Percentiles rank a stretch among this genome's conserved stretches.
phyloP scores from a whole-genome alignment of 306 rosid species.

The Rosa lucieae region DNA sequence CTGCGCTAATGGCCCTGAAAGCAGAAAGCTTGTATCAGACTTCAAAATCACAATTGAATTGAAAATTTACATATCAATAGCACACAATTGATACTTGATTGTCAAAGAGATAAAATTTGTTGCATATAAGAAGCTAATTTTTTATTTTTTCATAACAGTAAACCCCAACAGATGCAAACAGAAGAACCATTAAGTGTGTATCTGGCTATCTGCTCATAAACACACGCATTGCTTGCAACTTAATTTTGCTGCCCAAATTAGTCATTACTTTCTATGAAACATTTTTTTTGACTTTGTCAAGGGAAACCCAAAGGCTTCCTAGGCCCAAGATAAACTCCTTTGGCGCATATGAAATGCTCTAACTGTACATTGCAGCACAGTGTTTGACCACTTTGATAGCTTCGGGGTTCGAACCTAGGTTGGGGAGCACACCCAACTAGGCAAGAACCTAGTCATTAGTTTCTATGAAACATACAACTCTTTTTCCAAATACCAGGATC shows the following conservation, averaged over 20 bases:
- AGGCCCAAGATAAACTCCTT: no score
- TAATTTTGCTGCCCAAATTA: conserved; percentile 4
- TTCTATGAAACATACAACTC: not conserved
- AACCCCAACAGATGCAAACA: conserved; percentile 15
- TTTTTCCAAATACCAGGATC: not conserved
- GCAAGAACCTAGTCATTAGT: not conserved
- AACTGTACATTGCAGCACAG: no score
- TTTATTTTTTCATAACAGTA: conserved; percentile 17
- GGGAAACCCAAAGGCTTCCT: no score
- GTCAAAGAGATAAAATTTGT: conserved; percentile 15
- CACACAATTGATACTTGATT: not conserved
- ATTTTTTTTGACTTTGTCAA: no score
- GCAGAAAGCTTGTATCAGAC: not conserved
- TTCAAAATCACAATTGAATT: no score
- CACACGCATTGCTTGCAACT: not conserved
- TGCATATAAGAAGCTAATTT: conserved; percentile 14
- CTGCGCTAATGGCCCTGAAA: conserved; percentile 63
- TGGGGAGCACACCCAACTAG: no score
- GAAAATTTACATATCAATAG: no score
- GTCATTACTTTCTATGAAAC: not conserved
- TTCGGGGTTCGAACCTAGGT: no score
- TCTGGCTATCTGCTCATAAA: conserved; percentile 13
- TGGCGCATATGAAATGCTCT: no score
- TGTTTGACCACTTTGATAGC: no score
- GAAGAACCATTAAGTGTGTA: conserved; percentile 20